Evolutionary conservation across 768 basidiomycete species (phyloP).

Genomic region (Phylloporus sp.): DNA sequence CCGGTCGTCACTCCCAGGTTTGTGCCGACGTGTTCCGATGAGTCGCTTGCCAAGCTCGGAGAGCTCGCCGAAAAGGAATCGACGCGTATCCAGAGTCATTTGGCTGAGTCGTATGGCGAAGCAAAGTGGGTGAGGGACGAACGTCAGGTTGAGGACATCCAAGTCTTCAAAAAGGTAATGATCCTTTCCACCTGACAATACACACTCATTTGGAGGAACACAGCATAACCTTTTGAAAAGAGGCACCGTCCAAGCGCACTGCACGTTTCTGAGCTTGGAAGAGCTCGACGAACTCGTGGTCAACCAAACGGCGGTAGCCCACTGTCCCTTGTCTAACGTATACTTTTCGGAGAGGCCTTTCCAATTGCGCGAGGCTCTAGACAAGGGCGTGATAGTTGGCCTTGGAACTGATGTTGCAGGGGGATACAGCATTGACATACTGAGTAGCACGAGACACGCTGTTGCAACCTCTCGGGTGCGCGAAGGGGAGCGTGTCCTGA

Average conservation of each 20-base stretch:
- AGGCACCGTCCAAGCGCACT: constrained; percentile 81
- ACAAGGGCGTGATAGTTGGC: constrained; percentile 62
- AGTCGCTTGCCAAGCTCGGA: constrained; percentile 60
- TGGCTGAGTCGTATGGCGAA: constrained; percentile 77
- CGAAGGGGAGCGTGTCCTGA: constrained; percentile 45
- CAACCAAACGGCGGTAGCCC: constrained; percentile 64
- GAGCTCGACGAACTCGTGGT: constrained; percentile 49
- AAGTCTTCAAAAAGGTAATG: constrained; percentile 66
- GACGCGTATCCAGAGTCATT: constrained; percentile 73
- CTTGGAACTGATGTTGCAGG: constrained; percentile 86
- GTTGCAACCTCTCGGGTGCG: constrained; percentile 69
- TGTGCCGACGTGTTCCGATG: constrained; percentile 81
- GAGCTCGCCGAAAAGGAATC: constrained; percentile 43
- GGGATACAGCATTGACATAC: constrained; percentile 77
- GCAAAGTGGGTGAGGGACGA: constrained; percentile 65
- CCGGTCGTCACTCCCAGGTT: constrained; percentile 90
- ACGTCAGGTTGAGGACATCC: constrained; percentile 63
- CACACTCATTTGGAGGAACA: constrained; percentile 8
- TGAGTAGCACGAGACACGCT: constrained; percentile 75
- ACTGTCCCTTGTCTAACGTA: constrained; percentile 85
- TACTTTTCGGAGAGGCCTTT: constrained; percentile 80
- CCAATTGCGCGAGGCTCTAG: constrained; percentile 66
- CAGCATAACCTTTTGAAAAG: constrained; percentile 60
- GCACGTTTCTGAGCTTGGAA: constrained; percentile 65
- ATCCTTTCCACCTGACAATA: neutral